A percentile compares a stretch with the other conserved stretches of the same genome.
Conservation (phyloP, 345 rosid species). For the Salix dunnii region DNA sequence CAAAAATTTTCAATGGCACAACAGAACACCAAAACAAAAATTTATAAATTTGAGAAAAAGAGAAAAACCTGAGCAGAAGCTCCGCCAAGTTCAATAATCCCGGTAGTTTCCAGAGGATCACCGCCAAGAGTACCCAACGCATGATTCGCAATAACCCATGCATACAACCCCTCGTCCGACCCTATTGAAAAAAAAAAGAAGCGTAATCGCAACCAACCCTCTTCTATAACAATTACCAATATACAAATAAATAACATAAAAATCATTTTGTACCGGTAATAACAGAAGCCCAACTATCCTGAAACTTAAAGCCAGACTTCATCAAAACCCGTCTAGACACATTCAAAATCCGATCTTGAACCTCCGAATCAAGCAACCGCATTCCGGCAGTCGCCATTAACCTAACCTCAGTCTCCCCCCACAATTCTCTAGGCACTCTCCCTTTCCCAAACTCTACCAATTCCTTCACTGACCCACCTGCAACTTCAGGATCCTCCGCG, state of each 20-base stretch:
- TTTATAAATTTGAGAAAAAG: background rate
- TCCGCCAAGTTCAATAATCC: slow-evolving; percentile 95
- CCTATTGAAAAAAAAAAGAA: slow-evolving; percentile 38
- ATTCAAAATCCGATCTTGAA: slow-evolving; percentile 56
- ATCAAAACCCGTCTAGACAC: slow-evolving; percentile 51
- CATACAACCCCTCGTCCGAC: slow-evolving; percentile 95
- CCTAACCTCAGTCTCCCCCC: slow-evolving; percentile 75
- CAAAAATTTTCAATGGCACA: background rate
- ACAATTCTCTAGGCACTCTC: slow-evolving; percentile 47
- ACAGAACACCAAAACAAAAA: background rate
- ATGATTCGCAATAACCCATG: slow-evolving; percentile 89
- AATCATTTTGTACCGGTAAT: slow-evolving; percentile 52
- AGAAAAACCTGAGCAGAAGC: slow-evolving; percentile 85
- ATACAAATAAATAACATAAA: background rate
- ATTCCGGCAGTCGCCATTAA: slow-evolving; percentile 95
- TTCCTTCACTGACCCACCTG: slow-evolving; percentile 51
- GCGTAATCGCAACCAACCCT: background rate
- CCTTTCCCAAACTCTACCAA: slow-evolving; percentile 59
- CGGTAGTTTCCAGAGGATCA: slow-evolving; percentile 67
- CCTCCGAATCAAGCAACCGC: slow-evolving; percentile 54
- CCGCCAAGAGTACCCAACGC: slow-evolving; percentile 81
- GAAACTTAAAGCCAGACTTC: slow-evolving; percentile 61
- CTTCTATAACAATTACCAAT: background rate
- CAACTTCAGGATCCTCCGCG: slow-evolving; percentile 52
- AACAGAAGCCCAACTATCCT: slow-evolving; percentile 73